A percentile compares a stretch with the other conserved stretches of the same genome.
Conservation (phyloP, 257 asterid species). For the Henckelia pumila region DNA sequence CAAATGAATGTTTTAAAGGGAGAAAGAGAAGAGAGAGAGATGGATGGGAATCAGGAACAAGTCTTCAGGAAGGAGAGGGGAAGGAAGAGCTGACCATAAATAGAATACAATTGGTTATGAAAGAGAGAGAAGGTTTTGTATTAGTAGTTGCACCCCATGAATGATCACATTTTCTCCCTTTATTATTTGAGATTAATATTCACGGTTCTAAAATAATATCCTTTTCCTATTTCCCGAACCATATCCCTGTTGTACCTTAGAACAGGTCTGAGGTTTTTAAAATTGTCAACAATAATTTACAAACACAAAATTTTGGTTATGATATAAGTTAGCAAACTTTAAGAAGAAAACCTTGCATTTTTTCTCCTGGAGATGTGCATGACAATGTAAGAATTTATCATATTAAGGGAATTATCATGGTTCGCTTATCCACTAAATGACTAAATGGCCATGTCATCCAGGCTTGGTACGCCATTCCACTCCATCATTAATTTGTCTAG, state of each 20-base stretch:
- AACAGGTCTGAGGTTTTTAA: neutral
- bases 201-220: neutral
- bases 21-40: conserved; percentile 10
- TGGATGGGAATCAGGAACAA: neutral
- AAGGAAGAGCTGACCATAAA: conserved; percentile 3
- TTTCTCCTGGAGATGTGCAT: too few relatives aligned
- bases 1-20: conserved; percentile 30
- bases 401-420: too few relatives aligned
- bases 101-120: conserved; percentile 19
- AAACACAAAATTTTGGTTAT: too few relatives aligned
- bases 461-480: neutral
- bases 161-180: neutral
- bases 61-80: neutral
- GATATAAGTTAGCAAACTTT: too few relatives aligned
- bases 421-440: too few relatives aligned
- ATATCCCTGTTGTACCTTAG: neutral
- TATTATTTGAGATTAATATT: neutral
- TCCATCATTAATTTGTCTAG: neutral
- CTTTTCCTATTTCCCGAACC: neutral
- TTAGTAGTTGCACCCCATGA: conserved; percentile 23
- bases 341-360: too few relatives aligned
- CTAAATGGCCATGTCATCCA: neutral
- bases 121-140: neutral
- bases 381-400: too few relatives aligned
- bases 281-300: neutral